Conservation (phyloP, 345 rosid genomes). For the Melastoma malabathricum region DNA sequence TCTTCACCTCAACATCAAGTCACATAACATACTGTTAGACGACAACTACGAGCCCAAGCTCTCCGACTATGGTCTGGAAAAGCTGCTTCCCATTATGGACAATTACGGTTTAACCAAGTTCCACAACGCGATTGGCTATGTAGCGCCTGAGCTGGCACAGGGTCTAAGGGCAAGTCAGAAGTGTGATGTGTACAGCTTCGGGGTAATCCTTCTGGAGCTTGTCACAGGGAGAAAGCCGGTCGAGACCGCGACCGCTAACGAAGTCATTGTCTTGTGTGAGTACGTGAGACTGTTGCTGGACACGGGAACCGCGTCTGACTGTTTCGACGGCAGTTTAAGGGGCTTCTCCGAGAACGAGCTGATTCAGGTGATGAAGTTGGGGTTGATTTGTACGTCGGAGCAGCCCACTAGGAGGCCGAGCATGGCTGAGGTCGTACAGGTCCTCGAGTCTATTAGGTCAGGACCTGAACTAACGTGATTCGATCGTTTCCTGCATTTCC, state of each 20-base stretch:
- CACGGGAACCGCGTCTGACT: constrained; percentile 67
- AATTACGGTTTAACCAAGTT: constrained; percentile 54
- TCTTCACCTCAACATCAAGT: constrained; percentile 87
- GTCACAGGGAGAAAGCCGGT: constrained; percentile 89
- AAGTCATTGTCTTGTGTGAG: constrained; percentile 69
- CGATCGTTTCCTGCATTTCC: constrained; percentile 5
- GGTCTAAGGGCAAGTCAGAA: constrained; percentile 66
- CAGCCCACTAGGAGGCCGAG: constrained; percentile 77
- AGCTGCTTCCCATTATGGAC: constrained; percentile 72
- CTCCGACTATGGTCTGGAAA: constrained; percentile 77
- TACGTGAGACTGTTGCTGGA: constrained; percentile 65
- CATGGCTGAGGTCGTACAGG: constrained; percentile 95
- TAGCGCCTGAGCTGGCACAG: constrained; percentile 94
- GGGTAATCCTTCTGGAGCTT: constrained; percentile 85
- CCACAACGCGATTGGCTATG: constrained; percentile 89
- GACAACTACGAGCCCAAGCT: constrained; percentile 63
- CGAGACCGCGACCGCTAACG: constrained; percentile 49
- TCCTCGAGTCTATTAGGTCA: constrained; percentile 81
- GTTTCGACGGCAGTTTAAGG: constrained; percentile 63
- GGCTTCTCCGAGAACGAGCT: constrained; percentile 77
- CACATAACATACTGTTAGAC: constrained; percentile 72
- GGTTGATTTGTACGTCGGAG: constrained; percentile 68
- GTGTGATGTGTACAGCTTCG: constrained; percentile 84
- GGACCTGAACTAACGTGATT: constrained; percentile 35
- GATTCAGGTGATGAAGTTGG: constrained; percentile 89